Conservation (phyloP, 176 grass and related monocot species). For the Avena sativa region DNA sequence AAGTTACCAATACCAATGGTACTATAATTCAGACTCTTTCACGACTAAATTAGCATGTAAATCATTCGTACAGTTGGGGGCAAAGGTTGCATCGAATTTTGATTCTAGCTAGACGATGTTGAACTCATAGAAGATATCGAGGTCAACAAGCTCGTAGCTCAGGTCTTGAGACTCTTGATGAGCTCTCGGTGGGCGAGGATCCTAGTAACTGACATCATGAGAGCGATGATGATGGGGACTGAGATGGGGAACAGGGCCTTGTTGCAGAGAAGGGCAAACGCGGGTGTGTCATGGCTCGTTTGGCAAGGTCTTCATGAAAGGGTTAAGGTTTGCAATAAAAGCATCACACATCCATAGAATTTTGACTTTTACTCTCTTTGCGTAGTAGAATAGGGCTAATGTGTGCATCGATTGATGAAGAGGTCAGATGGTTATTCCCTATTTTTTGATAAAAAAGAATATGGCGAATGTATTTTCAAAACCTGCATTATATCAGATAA, state of each 20-base stretch:
- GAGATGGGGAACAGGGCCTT: slow-evolving; percentile 80
- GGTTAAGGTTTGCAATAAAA: slow-evolving; percentile 87
- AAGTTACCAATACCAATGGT: not conserved
- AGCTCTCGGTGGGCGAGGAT: slow-evolving; percentile 69
- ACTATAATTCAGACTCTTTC: not conserved
- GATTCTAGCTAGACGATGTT: too few relatives aligned
- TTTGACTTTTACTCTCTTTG: slow-evolving; percentile 80
- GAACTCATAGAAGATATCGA: not conserved
- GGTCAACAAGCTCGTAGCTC: too few relatives aligned
- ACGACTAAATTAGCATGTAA: not conserved
- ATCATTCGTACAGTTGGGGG: too few relatives aligned
- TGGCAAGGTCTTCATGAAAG: slow-evolving; percentile 79
- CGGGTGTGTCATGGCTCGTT: slow-evolving; percentile 63
- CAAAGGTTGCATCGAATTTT: too few relatives aligned
- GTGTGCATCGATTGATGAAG: slow-evolving; percentile 19
- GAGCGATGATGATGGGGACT: slow-evolving; percentile 76
- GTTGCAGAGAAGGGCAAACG: slow-evolving; percentile 80
- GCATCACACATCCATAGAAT: slow-evolving; percentile 97
- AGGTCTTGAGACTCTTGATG: slow-evolving; percentile 55
- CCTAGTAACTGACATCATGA: slow-evolving; percentile 75
- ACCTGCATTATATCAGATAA: slow-evolving; percentile 50
- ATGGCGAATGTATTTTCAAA: slow-evolving; percentile 45
- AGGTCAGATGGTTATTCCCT: too few relatives aligned
- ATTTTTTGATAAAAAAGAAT: too few relatives aligned
- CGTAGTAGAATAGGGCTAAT: slow-evolving; percentile 90